Percentiles rank a stretch among this genome's conserved stretches.
These are phyloP conservation scores for Ophiocordyceps camponoti-floridani DNA, from an alignment of 2,329 filamentous ascomycete genomes.

Conservation along the genomic window DNA sequence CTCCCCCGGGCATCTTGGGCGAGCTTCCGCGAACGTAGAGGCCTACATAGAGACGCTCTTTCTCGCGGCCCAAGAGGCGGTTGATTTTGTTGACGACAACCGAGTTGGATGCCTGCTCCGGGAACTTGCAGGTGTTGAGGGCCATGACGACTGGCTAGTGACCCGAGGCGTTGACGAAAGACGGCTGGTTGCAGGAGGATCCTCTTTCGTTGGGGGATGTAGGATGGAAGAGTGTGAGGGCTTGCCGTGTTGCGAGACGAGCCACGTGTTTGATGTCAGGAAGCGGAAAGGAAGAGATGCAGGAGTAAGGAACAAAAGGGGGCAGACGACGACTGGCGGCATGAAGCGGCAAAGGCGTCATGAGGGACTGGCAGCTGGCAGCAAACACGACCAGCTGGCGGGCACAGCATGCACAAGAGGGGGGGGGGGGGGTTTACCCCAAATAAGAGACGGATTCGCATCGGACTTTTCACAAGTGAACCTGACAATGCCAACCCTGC, in stretches of 20 bases:
- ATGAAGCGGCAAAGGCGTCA: background rate
- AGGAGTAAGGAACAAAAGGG: background rate
- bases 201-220: background rate
- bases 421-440: background rate
- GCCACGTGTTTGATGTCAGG: background rate
- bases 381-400: background rate
- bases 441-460: background rate
- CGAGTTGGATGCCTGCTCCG: constrained; percentile 2
- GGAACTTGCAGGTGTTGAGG: constrained; percentile 1
- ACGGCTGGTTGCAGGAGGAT: background rate
- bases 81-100: constrained; percentile 1
- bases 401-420: background rate
- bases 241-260: background rate
- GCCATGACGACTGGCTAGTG: background rate
- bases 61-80: background rate
- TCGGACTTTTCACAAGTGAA: background rate
- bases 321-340: background rate
- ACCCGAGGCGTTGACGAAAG: background rate
- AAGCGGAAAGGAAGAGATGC: background rate
- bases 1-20: constrained; percentile 3
- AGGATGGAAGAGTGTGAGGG: background rate
- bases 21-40: constrained; percentile 3
- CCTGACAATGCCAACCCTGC: constrained; percentile 1
- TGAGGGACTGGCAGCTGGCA: background rate
- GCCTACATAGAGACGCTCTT: constrained; percentile 7